Percentiles rank a stretch among this genome's conserved stretches.
Conservation (phyloP, 2,329 filamentous ascomycete genomes). For the Colletotrichum endophyticum region DNA sequence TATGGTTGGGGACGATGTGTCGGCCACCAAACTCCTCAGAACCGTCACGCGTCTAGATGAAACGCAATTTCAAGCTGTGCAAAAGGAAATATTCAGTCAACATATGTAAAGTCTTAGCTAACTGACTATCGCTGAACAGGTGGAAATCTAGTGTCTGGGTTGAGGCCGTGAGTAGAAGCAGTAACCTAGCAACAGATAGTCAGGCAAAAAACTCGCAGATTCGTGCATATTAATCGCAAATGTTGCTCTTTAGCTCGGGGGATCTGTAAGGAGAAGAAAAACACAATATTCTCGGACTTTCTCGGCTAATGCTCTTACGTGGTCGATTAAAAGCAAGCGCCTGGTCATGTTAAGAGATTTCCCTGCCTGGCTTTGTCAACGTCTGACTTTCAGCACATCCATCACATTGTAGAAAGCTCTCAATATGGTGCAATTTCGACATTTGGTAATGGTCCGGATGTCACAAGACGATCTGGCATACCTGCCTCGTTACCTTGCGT, state of each 20-base stretch:
- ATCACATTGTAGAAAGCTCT: not conserved
- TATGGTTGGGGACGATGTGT: not conserved
- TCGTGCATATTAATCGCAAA: no score
- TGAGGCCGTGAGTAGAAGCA: not conserved
- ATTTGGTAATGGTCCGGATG: not conserved
- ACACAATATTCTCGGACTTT: not conserved
- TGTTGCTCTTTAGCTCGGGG: not conserved
- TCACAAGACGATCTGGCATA: not conserved
- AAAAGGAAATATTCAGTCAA: not conserved
- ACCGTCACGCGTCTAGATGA: not conserved
- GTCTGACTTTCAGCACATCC: not conserved
- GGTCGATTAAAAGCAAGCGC: not conserved
- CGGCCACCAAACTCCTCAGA: not conserved
- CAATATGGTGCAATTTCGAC: not conserved
- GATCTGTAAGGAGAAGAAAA: not conserved
- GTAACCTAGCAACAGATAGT: no score
- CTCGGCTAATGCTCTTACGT: not conserved
- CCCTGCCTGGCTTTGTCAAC: not conserved
- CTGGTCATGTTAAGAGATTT: not conserved
- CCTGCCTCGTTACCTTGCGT: not conserved
- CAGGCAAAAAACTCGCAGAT: not conserved
- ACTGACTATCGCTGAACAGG: not conserved
- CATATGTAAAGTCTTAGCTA: not conserved
- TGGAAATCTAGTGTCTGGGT: not conserved
- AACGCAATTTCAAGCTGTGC: not conserved